phyloP scores from a whole-genome alignment of 192 early-diverging fungal species.

The Pilobolus umbonatus region DNA sequence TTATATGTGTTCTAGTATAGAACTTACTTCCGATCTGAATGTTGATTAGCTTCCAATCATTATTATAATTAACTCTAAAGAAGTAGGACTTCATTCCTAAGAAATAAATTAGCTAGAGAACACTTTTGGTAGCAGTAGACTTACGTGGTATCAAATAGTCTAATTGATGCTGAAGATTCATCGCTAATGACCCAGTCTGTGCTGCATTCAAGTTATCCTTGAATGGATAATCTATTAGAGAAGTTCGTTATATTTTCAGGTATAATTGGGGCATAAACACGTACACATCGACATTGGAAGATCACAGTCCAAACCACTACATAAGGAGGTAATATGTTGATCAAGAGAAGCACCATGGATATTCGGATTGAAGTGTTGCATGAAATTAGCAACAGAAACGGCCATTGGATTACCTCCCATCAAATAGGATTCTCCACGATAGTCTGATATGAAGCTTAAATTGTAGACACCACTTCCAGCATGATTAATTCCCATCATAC shows the following conservation, averaged over 20 bases:
- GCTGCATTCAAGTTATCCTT: constrained; percentile 44
- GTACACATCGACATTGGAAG: not conserved
- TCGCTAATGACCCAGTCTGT: constrained; percentile 40
- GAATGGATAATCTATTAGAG: constrained; percentile 24
- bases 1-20: not conserved
- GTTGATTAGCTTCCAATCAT: constrained; percentile 22
- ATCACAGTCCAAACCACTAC: not conserved
- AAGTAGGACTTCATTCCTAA: not conserved
- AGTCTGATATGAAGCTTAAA: constrained; percentile 31
- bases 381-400: constrained; percentile 38
- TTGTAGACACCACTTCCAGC: constrained; percentile 19
- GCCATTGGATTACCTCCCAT: constrained; percentile 44
- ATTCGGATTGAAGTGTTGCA: constrained; percentile 33
- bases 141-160: constrained; percentile 33
- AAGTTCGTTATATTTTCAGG: not conserved
- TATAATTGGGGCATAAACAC: not conserved
- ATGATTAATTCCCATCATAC: constrained; percentile 33
- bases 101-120: not conserved
- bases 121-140: not conserved
- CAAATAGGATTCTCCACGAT: constrained; percentile 45
- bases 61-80: not conserved
- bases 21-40: constrained; percentile 12
- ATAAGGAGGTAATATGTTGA: constrained; percentile 22
- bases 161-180: constrained; percentile 40
- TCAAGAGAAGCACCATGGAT: constrained; percentile 37